Base-by-base conservation (phyloP, 1,284 basidiomycete genomes). In the Cryptococcus sp. region DNA sequence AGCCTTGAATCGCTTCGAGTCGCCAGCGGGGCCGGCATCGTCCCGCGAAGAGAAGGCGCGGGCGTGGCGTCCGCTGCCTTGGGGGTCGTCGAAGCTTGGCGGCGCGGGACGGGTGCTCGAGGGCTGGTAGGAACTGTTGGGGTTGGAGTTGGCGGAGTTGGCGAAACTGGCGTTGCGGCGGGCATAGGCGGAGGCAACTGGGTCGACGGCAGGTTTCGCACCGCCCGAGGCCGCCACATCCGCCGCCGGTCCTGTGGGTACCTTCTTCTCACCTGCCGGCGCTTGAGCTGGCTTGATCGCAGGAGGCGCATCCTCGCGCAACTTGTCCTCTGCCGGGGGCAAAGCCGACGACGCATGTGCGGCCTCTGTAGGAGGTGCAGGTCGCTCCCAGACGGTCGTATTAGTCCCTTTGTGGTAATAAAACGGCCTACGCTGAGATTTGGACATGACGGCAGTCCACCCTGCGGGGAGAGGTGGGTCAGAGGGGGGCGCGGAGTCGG, bases 391-490 rank as follows among this genome's bases (percentile, higher is more conserved):
- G 7, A 46, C 56, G 6, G 59, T 59, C 24, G 49, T 55, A n/a
- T 63, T 58, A 1, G 56, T 57, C 40, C 45, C 61, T 43, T 53
- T 55, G 39, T 67, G 60, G 23, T 46, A 60, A 36, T 60, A 67
- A 43, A 64, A 67, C 23, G 24, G 44, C 18, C 59, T 44, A 11
- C 55, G 46, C 28, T 67, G 63, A 3, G 59, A 60, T 46, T 61
- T 62, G 2, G 65, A 67, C 53, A 60, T 57, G 44, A 61, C 46
- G 37, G 54, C 54, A 16, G 56, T 52, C 65, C 65, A 67, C 37
- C 65, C 65, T 9, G 48, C 48, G n/a, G 59, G 62, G 12, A 62
- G 58, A 35, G 56, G 61, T 4, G 53, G 33, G 40, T 52, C n/a
- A 18, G 42, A 44, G n/a, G 42, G 42, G 12, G 18, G 16, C 6